Base-by-base conservation (phyloP, 768 basidiomycete genomes). In the Vararia minispora region DNA sequence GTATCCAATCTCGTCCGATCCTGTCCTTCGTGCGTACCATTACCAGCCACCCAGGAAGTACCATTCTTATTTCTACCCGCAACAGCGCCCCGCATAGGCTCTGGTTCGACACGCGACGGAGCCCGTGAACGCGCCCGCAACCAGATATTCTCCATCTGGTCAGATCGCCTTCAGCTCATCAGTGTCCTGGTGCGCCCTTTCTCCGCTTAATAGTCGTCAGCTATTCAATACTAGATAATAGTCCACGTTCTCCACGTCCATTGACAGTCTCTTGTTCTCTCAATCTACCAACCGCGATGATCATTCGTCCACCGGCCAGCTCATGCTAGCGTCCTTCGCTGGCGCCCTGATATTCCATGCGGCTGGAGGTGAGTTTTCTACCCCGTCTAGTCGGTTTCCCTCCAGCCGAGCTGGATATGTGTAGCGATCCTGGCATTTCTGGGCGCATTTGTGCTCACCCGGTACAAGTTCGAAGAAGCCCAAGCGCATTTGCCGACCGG, bases 331-430 rank as follows among this genome's bases (percentile, higher is more conserved):
- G 17, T 39, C 34, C 9, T 28, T 48, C 25, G 14, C 41, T 7
- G 47, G 47, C 29, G 41, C 47, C 25, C 37, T 46, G 18, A 33
- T 48, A 34, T 40, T 46, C 29, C 47, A 48, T 34, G 35, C n/a
- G n/a, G 44, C 45, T 6, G 30, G 40, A 4, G 44, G 47, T 48
- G 28, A 41, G 47, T 18, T 12, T 22, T n/a, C 28, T 37, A n/a
- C n/a, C n/a, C n/a, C n/a, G n/a, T n/a, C n/a, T n/a, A n/a, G n/a
- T n/a, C n/a, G n/a, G n/a, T n/a, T n/a, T n/a, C n/a, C n/a, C n/a
- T n/a, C n/a, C n/a, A n/a, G n/a, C n/a, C n/a, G n/a, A n/a, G n/a
- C n/a, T n/a, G 22, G 14, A n/a, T 33, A 13, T 27, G 5, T 10
- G 9, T 31, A 48, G 47, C 47, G 13, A 33, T 36, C 37, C 21